Evolutionary conservation across 139 green algal species (phyloP).

Genomic region (Volvox reticuliferus): DNA sequence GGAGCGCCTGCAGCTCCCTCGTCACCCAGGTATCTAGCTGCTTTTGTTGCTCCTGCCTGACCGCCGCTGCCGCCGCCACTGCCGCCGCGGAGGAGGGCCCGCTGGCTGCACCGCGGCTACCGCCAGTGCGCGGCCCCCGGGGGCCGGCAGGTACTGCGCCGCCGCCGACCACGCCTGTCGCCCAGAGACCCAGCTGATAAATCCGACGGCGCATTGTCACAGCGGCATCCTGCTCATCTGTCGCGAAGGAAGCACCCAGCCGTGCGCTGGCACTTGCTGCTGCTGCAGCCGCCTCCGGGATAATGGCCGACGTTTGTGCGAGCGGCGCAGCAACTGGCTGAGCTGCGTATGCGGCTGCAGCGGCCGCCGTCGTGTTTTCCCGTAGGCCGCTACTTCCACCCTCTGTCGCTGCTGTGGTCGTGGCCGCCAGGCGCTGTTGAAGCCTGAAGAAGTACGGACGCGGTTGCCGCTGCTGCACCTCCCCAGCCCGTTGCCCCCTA

Average conservation of each 20-base stretch:
- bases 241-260: not conserved
- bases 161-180: not conserved
- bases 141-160: not conserved
- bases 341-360: not conserved
- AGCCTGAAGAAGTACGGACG: slow-evolving; percentile 40
- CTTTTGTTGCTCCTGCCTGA: not conserved
- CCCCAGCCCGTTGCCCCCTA: not conserved
- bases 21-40: slow-evolving; percentile 5
- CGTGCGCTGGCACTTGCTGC: not conserved
- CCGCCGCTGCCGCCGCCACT: not conserved
- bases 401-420: not conserved
- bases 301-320: not conserved
- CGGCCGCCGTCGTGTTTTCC: not conserved
- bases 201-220: slow-evolving; percentile 11
- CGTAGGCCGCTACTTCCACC: too few relatives aligned
- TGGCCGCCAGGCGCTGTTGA: slow-evolving; percentile 17
- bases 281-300: not conserved
- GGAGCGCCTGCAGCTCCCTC: slow-evolving; percentile 32
- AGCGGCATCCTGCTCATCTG: not conserved
- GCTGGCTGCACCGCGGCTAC: not conserved
- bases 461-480: not conserved
- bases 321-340: not conserved
- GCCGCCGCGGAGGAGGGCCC: not conserved
- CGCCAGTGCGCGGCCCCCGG: not conserved
- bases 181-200: slow-evolving; percentile 8